phyloP scores from a whole-genome alignment of 2,329 filamentous ascomycete species.

The Gremmenia infestans region DNA sequence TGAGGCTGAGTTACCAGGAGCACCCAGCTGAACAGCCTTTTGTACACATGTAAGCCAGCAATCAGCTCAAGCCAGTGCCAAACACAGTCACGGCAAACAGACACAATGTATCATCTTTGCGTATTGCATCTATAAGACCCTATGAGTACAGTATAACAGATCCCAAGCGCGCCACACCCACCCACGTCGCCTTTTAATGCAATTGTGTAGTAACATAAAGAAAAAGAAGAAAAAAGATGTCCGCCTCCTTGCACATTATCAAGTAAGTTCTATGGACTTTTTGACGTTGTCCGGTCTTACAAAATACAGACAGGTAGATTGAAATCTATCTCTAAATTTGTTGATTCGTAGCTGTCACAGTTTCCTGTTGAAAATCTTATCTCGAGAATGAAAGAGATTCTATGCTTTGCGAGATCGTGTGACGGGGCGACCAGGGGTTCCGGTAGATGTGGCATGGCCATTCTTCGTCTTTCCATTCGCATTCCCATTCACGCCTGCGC shows the following conservation, averaged over 20 bases:
- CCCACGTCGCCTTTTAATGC: constrained; percentile 10
- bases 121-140: constrained; percentile 1
- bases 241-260: constrained; percentile 15
- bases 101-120: background rate
- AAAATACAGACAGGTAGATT: constrained; percentile 25
- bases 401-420: constrained; percentile 34
- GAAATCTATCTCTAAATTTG: constrained; percentile 16
- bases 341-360: constrained; percentile 10
- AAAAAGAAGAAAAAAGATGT: background rate
- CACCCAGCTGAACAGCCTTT: background rate
- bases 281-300: constrained; percentile 4
- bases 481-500: constrained; percentile 44
- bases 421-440: constrained; percentile 25
- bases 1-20: background rate
- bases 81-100: background rate
- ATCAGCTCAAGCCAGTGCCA: background rate
- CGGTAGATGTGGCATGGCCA: constrained; percentile 42
- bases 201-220: constrained; percentile 14
- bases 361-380: constrained; percentile 2
- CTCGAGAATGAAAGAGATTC: background rate
- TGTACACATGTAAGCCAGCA: background rate
- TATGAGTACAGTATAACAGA: constrained; percentile 1
- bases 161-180: background rate
- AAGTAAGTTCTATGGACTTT: constrained; percentile 10
- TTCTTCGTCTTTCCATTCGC: constrained; percentile 35